These are phyloP conservation scores for Ambrosia artemisiifolia DNA, from an alignment of 129 eudicot genomes.

Conservation along the genomic window DNA sequence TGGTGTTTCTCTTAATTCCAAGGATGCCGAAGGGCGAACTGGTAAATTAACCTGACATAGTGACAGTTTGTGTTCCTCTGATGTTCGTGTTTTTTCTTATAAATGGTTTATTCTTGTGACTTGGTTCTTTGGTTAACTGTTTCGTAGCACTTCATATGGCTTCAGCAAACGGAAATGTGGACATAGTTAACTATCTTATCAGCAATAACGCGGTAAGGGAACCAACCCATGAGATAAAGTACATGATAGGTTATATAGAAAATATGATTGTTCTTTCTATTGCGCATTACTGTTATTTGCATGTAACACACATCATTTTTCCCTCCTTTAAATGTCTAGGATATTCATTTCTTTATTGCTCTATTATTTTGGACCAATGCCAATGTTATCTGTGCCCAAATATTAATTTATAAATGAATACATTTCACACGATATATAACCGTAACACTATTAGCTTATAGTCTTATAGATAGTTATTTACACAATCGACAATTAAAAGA, in stretches of 20 bases:
- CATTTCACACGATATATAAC: not conserved
- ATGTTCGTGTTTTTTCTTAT: constrained; percentile 3
- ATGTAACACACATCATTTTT: not conserved
- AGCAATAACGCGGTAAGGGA: constrained; percentile 69
- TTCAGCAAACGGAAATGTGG: constrained; percentile 88
- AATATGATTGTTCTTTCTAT: not conserved
- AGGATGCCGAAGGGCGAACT: constrained; percentile 80
- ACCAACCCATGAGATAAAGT: constrained; percentile 5
- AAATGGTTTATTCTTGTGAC: not conserved
- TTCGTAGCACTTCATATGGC: constrained; percentile 97
- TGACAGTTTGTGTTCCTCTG: not conserved
- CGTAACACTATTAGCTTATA: not conserved
- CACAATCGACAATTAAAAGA: not conserved
- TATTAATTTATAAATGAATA: no score
- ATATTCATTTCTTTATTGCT: not conserved
- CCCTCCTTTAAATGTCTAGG: not conserved
- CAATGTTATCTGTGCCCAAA: not conserved
- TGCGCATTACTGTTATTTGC: not conserved
- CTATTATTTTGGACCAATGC: not conserved
- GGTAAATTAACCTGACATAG: constrained; percentile 36
- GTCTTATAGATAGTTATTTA: not conserved
- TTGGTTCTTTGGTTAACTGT: not conserved
- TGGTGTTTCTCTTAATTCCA: constrained; percentile 78
- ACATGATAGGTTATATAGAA: not conserved
- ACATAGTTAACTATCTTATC: constrained; percentile 71